Evolutionary conservation across 352 stramenopile genomes (phyloP).

Genomic region (Pelagophyceae sp.): DNA sequence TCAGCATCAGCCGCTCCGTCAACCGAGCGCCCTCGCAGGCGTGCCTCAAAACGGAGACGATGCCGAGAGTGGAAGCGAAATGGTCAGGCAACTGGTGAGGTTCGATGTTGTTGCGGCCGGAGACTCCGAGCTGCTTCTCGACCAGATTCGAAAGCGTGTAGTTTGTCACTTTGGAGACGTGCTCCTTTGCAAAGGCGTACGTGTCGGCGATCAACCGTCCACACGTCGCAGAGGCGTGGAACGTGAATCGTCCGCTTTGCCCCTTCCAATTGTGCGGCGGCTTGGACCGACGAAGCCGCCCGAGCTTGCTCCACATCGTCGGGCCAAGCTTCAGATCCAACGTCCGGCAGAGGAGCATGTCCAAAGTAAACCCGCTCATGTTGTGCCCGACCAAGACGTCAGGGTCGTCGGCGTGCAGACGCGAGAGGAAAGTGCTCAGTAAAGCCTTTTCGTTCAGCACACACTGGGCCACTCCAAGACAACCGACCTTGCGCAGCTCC

Average conservation of each 20-base stretch:
- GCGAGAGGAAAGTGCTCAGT: conserved; percentile 63
- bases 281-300: conserved; percentile 52
- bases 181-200: conserved; percentile 92
- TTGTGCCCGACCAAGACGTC: conserved; percentile 98
- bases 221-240: conserved; percentile 58
- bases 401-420: conserved; percentile 89
- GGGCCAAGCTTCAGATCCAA: conserved; percentile 72
- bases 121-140: conserved; percentile 70
- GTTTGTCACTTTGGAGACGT: conserved; percentile 88
- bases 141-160: conserved; percentile 92
- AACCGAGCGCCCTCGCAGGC: conserved; percentile 92
- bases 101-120: conserved; percentile 71
- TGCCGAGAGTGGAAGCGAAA: conserved; percentile 59
- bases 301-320: conserved; percentile 62
- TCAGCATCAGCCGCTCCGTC: conserved; percentile 90
- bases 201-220: conserved; percentile 94
- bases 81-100: conserved; percentile 87
- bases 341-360: conserved; percentile 90
- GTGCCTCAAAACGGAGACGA: conserved; percentile 83
- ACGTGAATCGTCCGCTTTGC: conserved; percentile 49
- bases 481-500: conserved; percentile 35
- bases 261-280: conserved; percentile 35
- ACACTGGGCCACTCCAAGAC: conserved; percentile 24
- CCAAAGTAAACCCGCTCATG: conserved; percentile 91
- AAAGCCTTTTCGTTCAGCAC: conserved; percentile 66